Evolutionary conservation across 2,329 filamentous ascomycete genomes (phyloP).

Genomic region (Graphiopsis chlorocephala): DNA sequence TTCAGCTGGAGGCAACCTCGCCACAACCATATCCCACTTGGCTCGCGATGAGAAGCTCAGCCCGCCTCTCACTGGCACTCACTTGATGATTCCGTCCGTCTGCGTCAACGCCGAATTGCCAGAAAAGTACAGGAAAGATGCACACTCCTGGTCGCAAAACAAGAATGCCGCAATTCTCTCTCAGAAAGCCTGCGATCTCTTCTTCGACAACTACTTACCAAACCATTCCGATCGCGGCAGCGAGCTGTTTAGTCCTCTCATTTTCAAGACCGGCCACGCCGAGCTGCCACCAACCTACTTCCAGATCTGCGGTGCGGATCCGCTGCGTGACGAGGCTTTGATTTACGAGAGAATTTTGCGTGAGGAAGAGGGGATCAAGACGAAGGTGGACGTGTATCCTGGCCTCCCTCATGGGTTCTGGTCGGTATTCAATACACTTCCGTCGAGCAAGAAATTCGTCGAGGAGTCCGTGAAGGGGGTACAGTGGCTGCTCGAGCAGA

Average conservation of each 20-base stretch:
- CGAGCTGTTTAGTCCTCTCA: slow-evolving; percentile 29
- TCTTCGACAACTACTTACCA: slow-evolving; percentile 16
- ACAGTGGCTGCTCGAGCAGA: slow-evolving; percentile 31
- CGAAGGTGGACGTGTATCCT: slow-evolving; percentile 42
- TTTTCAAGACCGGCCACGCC: slow-evolving; percentile 34
- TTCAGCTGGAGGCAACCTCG: slow-evolving; percentile 53
- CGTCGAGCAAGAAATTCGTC: slow-evolving; percentile 28
- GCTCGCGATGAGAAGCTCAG: slow-evolving; percentile 41
- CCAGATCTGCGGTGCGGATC: slow-evolving; percentile 49
- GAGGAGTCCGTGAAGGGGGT: slow-evolving; percentile 31
- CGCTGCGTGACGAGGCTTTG: slow-evolving; percentile 49
- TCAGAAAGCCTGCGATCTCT: slow-evolving; percentile 24
- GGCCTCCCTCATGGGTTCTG: slow-evolving; percentile 46
- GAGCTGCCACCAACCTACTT: slow-evolving; percentile 47
- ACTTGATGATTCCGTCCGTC: slow-evolving; percentile 48
- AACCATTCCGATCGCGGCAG: not conserved
- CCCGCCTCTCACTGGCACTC: slow-evolving; percentile 46
- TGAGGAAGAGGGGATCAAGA: slow-evolving; percentile 40
- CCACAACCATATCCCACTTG: slow-evolving; percentile 46
- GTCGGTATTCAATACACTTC: slow-evolving; percentile 29
- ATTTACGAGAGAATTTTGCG: slow-evolving; percentile 45
- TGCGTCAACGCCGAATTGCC: slow-evolving; percentile 43
- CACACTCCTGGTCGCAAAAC: slow-evolving; percentile 45
- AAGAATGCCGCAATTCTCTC: slow-evolving; percentile 33
- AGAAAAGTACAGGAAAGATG: slow-evolving; percentile 36